These are phyloP conservation scores for Pseudocercospora fijiensis DNA, from an alignment of 2,329 filamentous ascomycete species.

Conservation along the genomic window DNA sequence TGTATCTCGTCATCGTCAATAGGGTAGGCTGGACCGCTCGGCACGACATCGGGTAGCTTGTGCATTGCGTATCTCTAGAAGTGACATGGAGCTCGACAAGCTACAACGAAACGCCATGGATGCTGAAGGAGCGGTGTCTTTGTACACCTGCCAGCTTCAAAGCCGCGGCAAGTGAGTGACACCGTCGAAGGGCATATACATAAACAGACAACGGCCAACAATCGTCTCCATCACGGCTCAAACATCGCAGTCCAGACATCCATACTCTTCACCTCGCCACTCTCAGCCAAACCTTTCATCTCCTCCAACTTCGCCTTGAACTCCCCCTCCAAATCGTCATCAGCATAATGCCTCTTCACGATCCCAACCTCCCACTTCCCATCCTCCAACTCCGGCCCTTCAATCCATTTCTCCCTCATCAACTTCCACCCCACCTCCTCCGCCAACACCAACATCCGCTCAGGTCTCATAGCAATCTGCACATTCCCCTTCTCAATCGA, in stretches of 20 bases:
- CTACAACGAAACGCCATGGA: neutral
- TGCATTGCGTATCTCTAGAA: neutral
- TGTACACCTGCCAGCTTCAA: neutral
- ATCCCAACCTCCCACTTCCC: slow-evolving; percentile 50
- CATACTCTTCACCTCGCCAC: slow-evolving; percentile 19
- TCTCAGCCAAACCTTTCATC: slow-evolving; percentile 23
- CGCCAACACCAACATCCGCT: slow-evolving; percentile 42
- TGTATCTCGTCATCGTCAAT: neutral
- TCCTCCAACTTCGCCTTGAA: slow-evolving; percentile 8
- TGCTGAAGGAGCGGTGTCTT: neutral
- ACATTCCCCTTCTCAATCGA: slow-evolving; percentile 48
- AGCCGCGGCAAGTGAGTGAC: neutral
- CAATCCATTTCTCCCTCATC: slow-evolving; percentile 40
- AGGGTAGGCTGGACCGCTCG: too few relatives aligned
- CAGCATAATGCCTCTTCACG: slow-evolving; percentile 23
- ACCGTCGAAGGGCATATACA: neutral
- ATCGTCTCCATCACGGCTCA: neutral
- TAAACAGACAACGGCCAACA: neutral
- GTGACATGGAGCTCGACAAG: neutral
- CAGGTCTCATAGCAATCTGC: slow-evolving; percentile 48
- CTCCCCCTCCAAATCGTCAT: slow-evolving; percentile 15
- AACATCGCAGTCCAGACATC: slow-evolving; percentile 27
- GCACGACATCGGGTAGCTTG: too few relatives aligned
- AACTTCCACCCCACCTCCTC: slow-evolving; percentile 42
- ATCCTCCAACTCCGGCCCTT: slow-evolving; percentile 44